phyloP scores from a whole-genome alignment of 371 early-diverging fungal species.

The Saksenaea oblongispora region DNA sequence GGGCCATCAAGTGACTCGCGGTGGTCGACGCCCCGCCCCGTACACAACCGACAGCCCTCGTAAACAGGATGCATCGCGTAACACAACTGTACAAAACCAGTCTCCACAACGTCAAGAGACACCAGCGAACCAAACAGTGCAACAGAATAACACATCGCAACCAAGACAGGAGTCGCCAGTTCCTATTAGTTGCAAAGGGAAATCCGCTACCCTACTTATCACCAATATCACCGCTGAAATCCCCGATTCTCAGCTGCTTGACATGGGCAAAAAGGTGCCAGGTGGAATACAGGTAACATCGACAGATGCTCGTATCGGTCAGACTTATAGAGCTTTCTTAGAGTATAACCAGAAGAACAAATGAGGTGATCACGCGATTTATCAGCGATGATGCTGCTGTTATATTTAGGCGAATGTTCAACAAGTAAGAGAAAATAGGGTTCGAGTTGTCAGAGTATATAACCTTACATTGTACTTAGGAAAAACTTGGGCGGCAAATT shows the following conservation, averaged over 20 bases:
- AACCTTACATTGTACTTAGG: not conserved
- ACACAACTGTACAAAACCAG: not conserved
- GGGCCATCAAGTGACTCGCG: slow-evolving; percentile 2
- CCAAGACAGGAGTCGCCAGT: not conserved
- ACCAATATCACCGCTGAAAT: not conserved
- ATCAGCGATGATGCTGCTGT: not conserved
- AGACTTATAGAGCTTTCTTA: not conserved
- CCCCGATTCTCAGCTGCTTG: not conserved
- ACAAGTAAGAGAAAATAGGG: not conserved
- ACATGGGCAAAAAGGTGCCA: not conserved
- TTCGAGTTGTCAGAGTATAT: not conserved
- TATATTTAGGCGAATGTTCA: not conserved
- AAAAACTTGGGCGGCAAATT: not conserved
- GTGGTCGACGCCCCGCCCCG: not conserved
- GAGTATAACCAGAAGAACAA: not conserved
- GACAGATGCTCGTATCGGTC: not conserved
- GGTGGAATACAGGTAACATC: not conserved
- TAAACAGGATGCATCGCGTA: not conserved
- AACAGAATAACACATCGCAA: not conserved
- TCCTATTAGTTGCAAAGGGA: not conserved
- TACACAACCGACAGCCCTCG: not conserved
- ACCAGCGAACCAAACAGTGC: not conserved
- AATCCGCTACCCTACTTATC: not conserved
- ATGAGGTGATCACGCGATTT: not conserved
- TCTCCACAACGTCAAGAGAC: not conserved